Conservation (phyloP, 768 basidiomycete species). For the Kwoniella heveanensis region DNA sequence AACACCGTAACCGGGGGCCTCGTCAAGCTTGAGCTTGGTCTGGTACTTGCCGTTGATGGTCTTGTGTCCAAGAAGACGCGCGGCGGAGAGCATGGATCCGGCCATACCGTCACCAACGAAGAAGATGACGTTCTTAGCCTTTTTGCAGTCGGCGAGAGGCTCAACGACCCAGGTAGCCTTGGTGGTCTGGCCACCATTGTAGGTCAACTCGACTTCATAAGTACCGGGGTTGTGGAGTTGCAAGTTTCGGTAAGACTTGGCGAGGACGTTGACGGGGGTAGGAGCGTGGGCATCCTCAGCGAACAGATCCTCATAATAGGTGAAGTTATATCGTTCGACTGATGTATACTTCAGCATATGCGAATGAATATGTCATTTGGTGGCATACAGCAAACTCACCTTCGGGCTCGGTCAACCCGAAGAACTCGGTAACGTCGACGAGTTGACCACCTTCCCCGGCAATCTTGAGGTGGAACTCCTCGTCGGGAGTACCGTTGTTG, state of each 20-base stretch:
- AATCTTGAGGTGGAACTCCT: conserved; percentile 52
- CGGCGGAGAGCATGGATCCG: conserved; percentile 54
- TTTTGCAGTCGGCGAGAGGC: conserved; percentile 37
- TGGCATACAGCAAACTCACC: too few relatives aligned
- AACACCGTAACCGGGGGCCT: conserved; percentile 41
- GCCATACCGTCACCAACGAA: conserved; percentile 54
- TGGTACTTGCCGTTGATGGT: conserved; percentile 57
- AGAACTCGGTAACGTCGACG: conserved; percentile 47
- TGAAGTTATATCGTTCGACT: conserved; percentile 49
- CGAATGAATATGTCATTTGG: too few relatives aligned
- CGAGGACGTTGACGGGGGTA: conserved; percentile 55
- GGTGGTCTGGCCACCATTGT: conserved; percentile 53
- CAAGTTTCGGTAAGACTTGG: conserved; percentile 55
- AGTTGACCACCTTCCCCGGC: conserved; percentile 43
- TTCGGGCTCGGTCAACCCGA: conserved; percentile 39
- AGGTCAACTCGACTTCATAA: conserved; percentile 51
- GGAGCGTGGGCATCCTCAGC: conserved; percentile 44
- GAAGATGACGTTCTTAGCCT: conserved; percentile 57
- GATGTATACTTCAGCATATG: too few relatives aligned
- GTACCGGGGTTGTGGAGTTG: conserved; percentile 55
- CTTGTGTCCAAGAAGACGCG: conserved; percentile 58
- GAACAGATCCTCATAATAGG: conserved; percentile 56
- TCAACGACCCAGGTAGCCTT: conserved; percentile 55
- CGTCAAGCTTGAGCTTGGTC: conserved; percentile 41
- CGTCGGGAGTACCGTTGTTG: conserved; percentile 53